Percentiles rank a stretch among this genome's conserved stretches.
Evolutionary conservation across 2,329 filamentous ascomycete species (phyloP).

Genomic region (Talaromyces sp.): DNA sequence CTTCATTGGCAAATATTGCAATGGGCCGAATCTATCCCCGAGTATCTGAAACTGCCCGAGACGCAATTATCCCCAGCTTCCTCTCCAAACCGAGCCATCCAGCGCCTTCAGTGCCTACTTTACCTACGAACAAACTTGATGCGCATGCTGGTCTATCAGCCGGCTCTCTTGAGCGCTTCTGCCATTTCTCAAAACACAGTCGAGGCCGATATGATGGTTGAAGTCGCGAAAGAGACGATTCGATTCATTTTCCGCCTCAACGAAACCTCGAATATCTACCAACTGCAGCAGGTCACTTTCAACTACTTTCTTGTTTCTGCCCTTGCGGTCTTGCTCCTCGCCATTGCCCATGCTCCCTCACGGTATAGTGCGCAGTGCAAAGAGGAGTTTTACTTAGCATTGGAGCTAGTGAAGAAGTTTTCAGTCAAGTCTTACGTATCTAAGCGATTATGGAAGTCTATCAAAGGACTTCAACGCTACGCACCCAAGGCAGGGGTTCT

Average conservation of each 20-base stretch:
- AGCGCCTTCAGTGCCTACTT: constrained; percentile 72
- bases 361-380: constrained; percentile 52
- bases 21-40: constrained; percentile 70
- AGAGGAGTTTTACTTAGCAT: constrained; percentile 60
- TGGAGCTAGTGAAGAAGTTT: constrained; percentile 57
- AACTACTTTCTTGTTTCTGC: constrained; percentile 62
- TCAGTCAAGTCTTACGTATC: constrained; percentile 56
- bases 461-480: constrained; percentile 51
- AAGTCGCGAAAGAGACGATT: constrained; percentile 60
- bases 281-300: constrained; percentile 56
- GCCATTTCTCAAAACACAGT: constrained; percentile 70
- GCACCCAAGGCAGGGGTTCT: background rate
- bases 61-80: constrained; percentile 40
- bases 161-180: constrained; percentile 73
- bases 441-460: constrained; percentile 57
- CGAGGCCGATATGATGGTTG: constrained; percentile 63
- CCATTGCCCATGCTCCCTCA: constrained; percentile 56
- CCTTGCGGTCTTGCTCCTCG: constrained; percentile 57
- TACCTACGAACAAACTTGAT: constrained; percentile 87
- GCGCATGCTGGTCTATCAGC: constrained; percentile 80
- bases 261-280: constrained; percentile 56
- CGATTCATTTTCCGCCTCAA: constrained; percentile 55
- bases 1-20: constrained; percentile 76
- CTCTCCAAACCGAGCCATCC: constrained; percentile 53
- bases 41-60: constrained; percentile 56